Base-by-base conservation (phyloP, 495 filamentous ascomycete genomes). In the Neurospora sp. region DNA sequence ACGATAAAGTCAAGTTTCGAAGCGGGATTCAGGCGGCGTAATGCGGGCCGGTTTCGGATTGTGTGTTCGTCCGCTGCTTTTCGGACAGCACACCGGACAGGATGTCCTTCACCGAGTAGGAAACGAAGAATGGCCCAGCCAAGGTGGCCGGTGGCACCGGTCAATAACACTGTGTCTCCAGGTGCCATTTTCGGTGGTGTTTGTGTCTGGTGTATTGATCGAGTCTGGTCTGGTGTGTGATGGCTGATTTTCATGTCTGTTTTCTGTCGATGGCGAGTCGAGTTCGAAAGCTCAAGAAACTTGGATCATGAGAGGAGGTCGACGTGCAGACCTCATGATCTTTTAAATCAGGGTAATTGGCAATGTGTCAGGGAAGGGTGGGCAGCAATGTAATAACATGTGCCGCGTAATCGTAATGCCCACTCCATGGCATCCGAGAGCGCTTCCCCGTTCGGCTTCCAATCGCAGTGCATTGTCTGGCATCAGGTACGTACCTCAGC, bases 61-160 rank as follows among this genome's bases (percentile, higher is more conserved):
- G 75, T 45, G 22, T 77, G 70, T 14, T 72, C 77, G 68, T 83
- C 81, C 20, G 74, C 77, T 72, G 81, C 74, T 7, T 79, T 80
- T 38, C 86, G 85, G 61, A 88, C 82, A 42, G 83, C 82, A 38
- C 83, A 84, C 14, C 84, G 81, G 4, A 87, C 86, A n/a, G 74
- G 73, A 72, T 83, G 84, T 59, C 83, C 83, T 9, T 77, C 75
- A 44, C 77, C 71, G 72, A 82, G 76, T 72, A 81, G 76, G 70
- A 71, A 69, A 75, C 82, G 8, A 77, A 87, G 38, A 77, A 78
- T 78, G 44, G 79, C 80, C 22, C 82, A 65, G 53, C 53, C 53
- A 35, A 65, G 53, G 53, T 65, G 53, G 53, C 53, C 53, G 27
- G 53, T 65, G 53, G 53, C 27, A 35, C 53, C 53, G 3, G 53